These are phyloP conservation scores for Populus hybrid DNA, from an alignment of 441 rosid species.

Conservation along the genomic window DNA sequence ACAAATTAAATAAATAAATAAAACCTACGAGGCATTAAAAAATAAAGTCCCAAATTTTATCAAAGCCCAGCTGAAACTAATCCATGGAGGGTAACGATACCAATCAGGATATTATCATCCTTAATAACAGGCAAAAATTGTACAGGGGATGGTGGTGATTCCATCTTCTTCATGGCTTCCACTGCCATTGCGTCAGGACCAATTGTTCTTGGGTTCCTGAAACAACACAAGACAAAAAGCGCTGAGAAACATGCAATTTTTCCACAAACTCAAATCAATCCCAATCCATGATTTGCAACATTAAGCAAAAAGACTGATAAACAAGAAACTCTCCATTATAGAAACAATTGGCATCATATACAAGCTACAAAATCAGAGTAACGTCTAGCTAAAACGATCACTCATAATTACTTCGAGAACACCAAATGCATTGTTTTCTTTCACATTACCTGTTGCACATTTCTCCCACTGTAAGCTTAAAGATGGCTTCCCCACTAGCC, in stretches of 20 bases:
- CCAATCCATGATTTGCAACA: neutral
- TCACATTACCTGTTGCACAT: constrained; percentile 79
- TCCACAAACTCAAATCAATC: neutral
- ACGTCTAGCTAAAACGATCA: too few species aligned
- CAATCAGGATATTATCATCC: constrained; percentile 60
- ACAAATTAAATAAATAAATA: neutral
- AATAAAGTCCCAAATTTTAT: constrained; percentile 10
- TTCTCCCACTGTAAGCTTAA: constrained; percentile 86
- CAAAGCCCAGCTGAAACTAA: constrained; percentile 87
- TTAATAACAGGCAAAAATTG: constrained; percentile 80
- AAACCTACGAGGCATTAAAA: neutral
- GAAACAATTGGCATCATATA: too few species aligned
- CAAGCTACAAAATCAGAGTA: too few species aligned
- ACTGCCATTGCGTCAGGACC: constrained; percentile 89
- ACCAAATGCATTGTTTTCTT: neutral
- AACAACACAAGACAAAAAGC: constrained; percentile 1
- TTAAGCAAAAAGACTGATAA: neutral
- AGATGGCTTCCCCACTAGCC: constrained; percentile 85
- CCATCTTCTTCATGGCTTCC: constrained; percentile 97
- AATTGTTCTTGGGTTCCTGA: constrained; percentile 88
- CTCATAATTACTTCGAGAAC: too few species aligned
- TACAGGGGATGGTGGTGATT: constrained; percentile 89
- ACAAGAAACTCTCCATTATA: too few species aligned
- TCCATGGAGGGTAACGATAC: constrained; percentile 89
- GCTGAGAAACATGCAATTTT: neutral